Conservation (phyloP, 805 yeast species). For the Cyberlindnera amylophila region DNA sequence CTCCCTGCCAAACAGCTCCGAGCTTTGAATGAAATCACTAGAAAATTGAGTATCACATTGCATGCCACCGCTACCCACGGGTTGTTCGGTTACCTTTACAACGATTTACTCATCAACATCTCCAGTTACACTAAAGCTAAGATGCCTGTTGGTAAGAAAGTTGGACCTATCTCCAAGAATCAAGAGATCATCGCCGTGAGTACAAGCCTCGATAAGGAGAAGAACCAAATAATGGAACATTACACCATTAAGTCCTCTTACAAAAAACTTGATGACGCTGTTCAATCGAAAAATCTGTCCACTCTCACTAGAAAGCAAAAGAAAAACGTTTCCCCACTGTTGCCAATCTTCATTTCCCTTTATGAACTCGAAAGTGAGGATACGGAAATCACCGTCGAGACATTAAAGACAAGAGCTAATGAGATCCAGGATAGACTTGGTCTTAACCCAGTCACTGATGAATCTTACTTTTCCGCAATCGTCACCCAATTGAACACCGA, state of each 20-base stretch:
- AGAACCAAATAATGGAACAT: conserved; percentile 34
- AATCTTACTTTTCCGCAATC: conserved; percentile 39
- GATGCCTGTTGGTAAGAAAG: conserved; percentile 43
- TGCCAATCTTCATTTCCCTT: conserved; percentile 58
- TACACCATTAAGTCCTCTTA: conserved; percentile 36
- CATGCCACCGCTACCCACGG: conserved; percentile 73
- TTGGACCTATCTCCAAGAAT: conserved; percentile 45
- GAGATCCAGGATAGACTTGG: conserved; percentile 37
- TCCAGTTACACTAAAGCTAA: conserved; percentile 50
- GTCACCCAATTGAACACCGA: conserved; percentile 54
- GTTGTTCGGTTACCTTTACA: conserved; percentile 74
- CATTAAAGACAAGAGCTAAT: conserved; percentile 30
- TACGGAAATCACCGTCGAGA: conserved; percentile 22
- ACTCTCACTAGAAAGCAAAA: conserved; percentile 35
- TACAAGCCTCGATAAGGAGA: conserved; percentile 30
- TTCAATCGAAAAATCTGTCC: conserved; percentile 26
- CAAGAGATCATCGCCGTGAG: conserved; percentile 40
- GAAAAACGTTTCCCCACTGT: conserved; percentile 48
- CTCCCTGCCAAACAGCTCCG: conserved; percentile 38
- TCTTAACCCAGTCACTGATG: conserved; percentile 38
- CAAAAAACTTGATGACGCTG: conserved; percentile 34
- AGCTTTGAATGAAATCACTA: conserved; percentile 50
- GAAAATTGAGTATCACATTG: conserved; percentile 57
- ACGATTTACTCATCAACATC: conserved; percentile 67
- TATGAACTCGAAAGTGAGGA: conserved; percentile 39